Conservation (phyloP, 2,329 filamentous ascomycete genomes). For the Cladosporium sp. region DNA sequence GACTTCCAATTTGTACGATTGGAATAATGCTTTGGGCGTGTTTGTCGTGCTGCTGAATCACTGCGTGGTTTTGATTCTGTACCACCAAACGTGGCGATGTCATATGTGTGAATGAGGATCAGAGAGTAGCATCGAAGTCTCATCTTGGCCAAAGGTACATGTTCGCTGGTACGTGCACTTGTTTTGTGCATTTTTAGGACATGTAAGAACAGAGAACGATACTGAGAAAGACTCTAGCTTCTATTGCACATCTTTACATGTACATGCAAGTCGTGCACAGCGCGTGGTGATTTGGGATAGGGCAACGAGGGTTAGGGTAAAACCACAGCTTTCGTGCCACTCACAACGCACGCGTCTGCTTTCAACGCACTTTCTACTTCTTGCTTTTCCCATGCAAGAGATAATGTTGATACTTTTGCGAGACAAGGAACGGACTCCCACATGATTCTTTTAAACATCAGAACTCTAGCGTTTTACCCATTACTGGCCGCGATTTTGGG, state of each 20-base stretch:
- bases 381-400: not conserved
- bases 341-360: not conserved
- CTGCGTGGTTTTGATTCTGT: not conserved
- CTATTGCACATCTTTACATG: too few species aligned
- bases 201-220: too few species aligned
- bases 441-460: not conserved
- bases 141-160: too few species aligned
- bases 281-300: not conserved
- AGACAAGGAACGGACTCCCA: not conserved
- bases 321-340: not conserved
- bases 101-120: too few species aligned
- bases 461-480: not conserved
- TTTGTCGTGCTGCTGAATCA: not conserved
- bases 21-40: fast-evolving
- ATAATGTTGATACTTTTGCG: not conserved
- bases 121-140: too few species aligned
- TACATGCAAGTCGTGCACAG: too few species aligned
- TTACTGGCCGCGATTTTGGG: not conserved
- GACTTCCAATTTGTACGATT: not conserved
- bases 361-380: not conserved
- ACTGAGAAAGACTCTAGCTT: too few species aligned
- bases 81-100: too few species aligned
- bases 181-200: too few species aligned
- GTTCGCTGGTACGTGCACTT: too few species aligned
- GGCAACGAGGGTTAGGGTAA: not conserved